Evolutionary conservation across 2,329 filamentous ascomycete species (phyloP).

Genomic region (Pseudocercospora fuligena): DNA sequence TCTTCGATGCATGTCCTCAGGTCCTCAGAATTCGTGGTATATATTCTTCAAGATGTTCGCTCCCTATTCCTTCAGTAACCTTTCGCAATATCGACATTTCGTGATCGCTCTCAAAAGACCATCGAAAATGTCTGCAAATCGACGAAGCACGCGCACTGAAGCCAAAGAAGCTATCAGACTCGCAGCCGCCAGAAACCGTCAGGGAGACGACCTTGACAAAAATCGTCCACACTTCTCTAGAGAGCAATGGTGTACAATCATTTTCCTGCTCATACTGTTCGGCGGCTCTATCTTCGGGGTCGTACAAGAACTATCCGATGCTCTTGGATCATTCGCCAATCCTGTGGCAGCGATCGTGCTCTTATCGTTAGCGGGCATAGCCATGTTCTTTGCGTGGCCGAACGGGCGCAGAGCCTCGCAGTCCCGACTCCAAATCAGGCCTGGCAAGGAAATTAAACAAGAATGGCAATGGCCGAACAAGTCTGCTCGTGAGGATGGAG

Average conservation of each 20-base stretch:
- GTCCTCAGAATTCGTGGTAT: not conserved
- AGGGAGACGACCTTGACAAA: not conserved
- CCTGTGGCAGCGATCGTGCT: not conserved
- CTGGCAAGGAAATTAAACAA: not conserved
- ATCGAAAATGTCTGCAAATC: not conserved
- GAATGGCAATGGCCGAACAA: not conserved
- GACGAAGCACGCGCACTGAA: not conserved
- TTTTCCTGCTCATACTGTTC: not conserved
- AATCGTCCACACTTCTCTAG: not conserved
- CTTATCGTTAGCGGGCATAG: not conserved
- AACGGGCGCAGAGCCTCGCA: not conserved
- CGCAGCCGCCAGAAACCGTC: not conserved
- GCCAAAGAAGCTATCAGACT: not conserved
- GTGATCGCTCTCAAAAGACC: too few relatives aligned
- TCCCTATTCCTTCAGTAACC: not conserved
- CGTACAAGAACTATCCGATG: not conserved
- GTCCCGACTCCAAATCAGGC: not conserved
- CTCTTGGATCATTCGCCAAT: not conserved
- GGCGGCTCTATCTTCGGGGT: not conserved
- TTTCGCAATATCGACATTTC: not conserved
- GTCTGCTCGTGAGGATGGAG: not conserved
- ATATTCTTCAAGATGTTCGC: not conserved
- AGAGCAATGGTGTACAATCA: not conserved
- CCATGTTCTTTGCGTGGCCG: not conserved
- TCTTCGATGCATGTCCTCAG: not conserved